These are phyloP conservation scores for Houttuynia cordata DNA, from an alignment of 164 flowering plant species.

Conservation along the genomic window DNA sequence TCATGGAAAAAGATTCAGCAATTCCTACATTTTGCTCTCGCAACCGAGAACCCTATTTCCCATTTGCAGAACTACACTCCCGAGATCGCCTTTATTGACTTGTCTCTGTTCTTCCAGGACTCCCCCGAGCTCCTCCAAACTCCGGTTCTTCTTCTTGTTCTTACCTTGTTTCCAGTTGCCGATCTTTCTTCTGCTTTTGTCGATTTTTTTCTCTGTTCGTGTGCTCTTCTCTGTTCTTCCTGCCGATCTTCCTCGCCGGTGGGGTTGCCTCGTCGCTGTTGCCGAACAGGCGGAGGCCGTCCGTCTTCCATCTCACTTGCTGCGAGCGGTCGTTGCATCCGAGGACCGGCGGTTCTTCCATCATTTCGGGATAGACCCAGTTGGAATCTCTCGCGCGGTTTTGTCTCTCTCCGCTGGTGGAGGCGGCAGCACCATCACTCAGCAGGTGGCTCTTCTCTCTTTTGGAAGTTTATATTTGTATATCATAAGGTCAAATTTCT, in stretches of 20 bases:
- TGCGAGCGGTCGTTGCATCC: conserved; percentile 30
- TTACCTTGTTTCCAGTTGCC: background rate
- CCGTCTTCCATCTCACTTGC: conserved; percentile 23
- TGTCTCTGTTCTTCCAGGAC: background rate
- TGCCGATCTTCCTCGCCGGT: conserved; percentile 23
- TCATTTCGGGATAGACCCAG: conserved; percentile 32
- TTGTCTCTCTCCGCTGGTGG: conserved; percentile 26
- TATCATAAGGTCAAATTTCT: background rate
- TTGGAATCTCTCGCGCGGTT: conserved; percentile 30
- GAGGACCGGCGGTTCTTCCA: conserved; percentile 35
- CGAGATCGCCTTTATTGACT: background rate
- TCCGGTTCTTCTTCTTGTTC: background rate
- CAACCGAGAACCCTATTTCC: background rate
- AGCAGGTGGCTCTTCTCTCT: conserved; percentile 21
- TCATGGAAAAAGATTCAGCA: background rate
- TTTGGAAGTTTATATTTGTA: background rate
- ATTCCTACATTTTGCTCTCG: background rate
- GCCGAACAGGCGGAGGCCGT: conserved; percentile 19
- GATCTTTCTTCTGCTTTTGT: conserved; percentile 12
- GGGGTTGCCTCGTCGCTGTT: conserved; percentile 20
- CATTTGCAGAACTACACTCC: background rate
- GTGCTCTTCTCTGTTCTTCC: conserved; percentile 16
- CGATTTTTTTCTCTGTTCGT: conserved; percentile 17
- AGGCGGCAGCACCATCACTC: conserved; percentile 45
- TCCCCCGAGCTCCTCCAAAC: background rate